Conservation (phyloP, 805 yeast species). For the Cyberlindnera sargentensis region DNA sequence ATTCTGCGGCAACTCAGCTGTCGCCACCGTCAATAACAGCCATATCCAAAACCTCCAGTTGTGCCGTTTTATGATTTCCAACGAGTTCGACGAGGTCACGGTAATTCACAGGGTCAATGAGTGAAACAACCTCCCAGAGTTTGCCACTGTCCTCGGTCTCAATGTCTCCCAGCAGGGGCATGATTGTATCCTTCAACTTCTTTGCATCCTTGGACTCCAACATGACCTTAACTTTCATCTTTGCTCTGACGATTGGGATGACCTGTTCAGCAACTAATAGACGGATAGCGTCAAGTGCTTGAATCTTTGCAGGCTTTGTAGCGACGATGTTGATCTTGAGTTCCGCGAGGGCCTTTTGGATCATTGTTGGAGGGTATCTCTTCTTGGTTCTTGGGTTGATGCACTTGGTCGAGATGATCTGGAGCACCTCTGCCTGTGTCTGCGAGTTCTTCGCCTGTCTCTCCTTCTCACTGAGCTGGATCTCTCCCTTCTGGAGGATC, state of each 20-base stretch:
- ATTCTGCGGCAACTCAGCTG: slow-evolving; percentile 4
- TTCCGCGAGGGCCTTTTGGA: slow-evolving; percentile 75
- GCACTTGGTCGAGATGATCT: slow-evolving; percentile 81
- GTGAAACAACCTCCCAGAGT: slow-evolving; percentile 50
- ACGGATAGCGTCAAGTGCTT: slow-evolving; percentile 88
- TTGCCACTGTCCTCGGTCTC: slow-evolving; percentile 39
- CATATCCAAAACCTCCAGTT: slow-evolving; percentile 80
- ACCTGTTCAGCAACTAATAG: slow-evolving; percentile 69
- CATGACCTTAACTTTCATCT: slow-evolving; percentile 76
- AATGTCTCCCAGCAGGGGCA: slow-evolving; percentile 34
- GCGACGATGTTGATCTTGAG: slow-evolving; percentile 74
- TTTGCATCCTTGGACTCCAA: slow-evolving; percentile 48
- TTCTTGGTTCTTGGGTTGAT: slow-evolving; percentile 85
- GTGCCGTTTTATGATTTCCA: slow-evolving; percentile 47
- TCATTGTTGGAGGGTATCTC: slow-evolving; percentile 92
- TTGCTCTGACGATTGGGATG: slow-evolving; percentile 90
- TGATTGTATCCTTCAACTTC: slow-evolving; percentile 35
- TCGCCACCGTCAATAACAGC: slow-evolving; percentile 71
- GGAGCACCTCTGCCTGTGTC: slow-evolving; percentile 74
- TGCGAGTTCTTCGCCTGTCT: slow-evolving; percentile 68
- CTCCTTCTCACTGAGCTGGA: slow-evolving; percentile 91
- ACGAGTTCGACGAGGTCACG: slow-evolving; percentile 58
- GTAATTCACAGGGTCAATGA: slow-evolving; percentile 83
- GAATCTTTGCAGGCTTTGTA: slow-evolving; percentile 71
- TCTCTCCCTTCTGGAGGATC: slow-evolving; percentile 85